Evolutionary conservation across 805 yeast genomes (phyloP).

Genomic region (Wickerhamomyces ciferrii): DNA sequence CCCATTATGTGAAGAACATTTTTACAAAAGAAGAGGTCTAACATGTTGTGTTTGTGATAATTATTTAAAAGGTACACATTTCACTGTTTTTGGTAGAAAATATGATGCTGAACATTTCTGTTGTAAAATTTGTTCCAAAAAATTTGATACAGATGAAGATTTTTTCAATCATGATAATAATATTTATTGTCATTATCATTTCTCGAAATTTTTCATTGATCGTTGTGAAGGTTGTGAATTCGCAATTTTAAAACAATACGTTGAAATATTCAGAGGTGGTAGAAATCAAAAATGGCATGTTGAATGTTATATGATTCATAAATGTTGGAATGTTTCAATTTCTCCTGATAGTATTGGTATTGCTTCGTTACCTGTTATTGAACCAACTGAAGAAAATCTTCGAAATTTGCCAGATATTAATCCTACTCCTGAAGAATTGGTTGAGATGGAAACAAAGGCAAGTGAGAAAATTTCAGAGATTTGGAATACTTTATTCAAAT

Average conservation of each 20-base stretch:
- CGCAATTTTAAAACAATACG: slow-evolving; percentile 90
- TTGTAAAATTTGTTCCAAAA: slow-evolving; percentile 79
- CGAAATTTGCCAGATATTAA: slow-evolving; percentile 21
- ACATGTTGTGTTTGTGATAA: slow-evolving; percentile 83
- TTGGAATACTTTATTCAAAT: slow-evolving; percentile 84
- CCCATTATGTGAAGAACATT: slow-evolving; percentile 87
- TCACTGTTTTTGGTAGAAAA: slow-evolving; percentile 86
- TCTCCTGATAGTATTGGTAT: slow-evolving; percentile 55
- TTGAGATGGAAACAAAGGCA: slow-evolving; percentile 57
- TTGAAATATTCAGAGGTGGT: slow-evolving; percentile 88
- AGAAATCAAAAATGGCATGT: slow-evolving; percentile 98
- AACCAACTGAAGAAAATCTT: slow-evolving; percentile 20
- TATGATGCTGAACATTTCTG: slow-evolving; percentile 95
- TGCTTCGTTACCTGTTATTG: slow-evolving; percentile 23
- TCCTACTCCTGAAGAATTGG: slow-evolving; percentile 42
- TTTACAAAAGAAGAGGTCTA: slow-evolving; percentile 77
- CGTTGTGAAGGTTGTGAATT: slow-evolving; percentile 92
- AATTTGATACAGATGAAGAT: slow-evolving; percentile 87
- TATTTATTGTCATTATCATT: slow-evolving; percentile 89
- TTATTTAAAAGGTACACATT: slow-evolving; percentile 88
- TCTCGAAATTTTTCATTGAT: slow-evolving; percentile 78
- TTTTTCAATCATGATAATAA: slow-evolving; percentile 82
- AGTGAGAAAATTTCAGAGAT: slow-evolving; percentile 56
- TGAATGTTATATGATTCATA: slow-evolving; percentile 96
- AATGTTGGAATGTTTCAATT: slow-evolving; percentile 89